These are phyloP conservation scores for Mortierella antarctica DNA, from an alignment of 192 early-diverging fungal species.

Conservation along the genomic window DNA sequence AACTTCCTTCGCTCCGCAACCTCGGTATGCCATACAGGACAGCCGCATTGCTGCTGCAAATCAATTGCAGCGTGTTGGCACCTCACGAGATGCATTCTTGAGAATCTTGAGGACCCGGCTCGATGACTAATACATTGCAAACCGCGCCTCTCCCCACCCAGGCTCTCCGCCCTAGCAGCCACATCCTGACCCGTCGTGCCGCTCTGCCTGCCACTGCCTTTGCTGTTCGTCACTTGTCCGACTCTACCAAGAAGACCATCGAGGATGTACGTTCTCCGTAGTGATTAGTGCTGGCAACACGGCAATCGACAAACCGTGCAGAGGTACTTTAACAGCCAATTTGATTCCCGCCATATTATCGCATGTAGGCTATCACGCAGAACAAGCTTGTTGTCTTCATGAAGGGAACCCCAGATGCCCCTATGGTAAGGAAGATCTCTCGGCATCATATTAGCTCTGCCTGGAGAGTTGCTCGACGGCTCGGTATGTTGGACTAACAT, in stretches of 20 bases:
- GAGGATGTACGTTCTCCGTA: constrained; percentile 41
- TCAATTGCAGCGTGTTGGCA: no score
- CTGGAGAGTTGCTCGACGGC: not conserved
- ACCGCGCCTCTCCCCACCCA: not conserved
- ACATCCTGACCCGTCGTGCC: constrained; percentile 38
- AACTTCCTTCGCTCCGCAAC: constrained; percentile 26
- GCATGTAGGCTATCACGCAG: constrained; percentile 63
- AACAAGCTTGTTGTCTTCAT: constrained; percentile 92
- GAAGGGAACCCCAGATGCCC: constrained; percentile 95
- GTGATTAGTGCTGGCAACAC: not conserved
- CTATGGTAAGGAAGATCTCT: constrained; percentile 67
- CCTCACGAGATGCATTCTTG: no score
- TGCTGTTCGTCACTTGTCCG: constrained; percentile 45
- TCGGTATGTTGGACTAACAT: no score
- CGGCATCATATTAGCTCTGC: not conserved
- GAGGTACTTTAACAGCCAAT: not conserved
- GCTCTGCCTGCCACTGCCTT: constrained; percentile 50
- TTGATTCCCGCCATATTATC: not conserved
- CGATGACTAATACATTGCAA: not conserved
- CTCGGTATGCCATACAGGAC: constrained; percentile 1
- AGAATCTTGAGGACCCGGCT: not conserved
- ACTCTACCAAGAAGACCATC: constrained; percentile 56
- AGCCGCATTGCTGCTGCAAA: not conserved
- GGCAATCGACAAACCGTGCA: not conserved
- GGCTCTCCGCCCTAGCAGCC: constrained; percentile 42